Base-by-base conservation (phyloP, 441 rosid species). In the Erysimum cheiri region DNA sequence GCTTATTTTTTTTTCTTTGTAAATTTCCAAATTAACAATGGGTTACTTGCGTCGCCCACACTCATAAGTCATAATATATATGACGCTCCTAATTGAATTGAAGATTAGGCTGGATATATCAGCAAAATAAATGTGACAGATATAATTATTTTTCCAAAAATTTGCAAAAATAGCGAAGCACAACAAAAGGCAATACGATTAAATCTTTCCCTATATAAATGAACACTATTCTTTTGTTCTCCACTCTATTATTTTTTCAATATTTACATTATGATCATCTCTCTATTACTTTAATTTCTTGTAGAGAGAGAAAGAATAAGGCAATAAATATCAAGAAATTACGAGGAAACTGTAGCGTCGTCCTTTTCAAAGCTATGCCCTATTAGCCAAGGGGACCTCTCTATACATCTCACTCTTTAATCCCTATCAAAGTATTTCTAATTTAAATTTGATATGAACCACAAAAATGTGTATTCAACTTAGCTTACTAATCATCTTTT, bases 351-450 rank as follows among this genome's bases (percentile, higher is more conserved):
- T 35, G 17, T n/a, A 46, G 64, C 73, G 44, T 74, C 65, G 78
- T 74, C 73, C 73, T 74, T 74, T 68, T 68, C 64, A 54, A 74
- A 28, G 78, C 73, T 67, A 67, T 74, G 73, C 78, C 73, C 69
- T 74, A 61, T 60, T 67, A 61, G 64, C 64, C 31, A 44, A 55
- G 73, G 78, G 78, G 78, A 68, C 78, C 78, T 74, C 73, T 68
- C 78, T 60, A 32, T 13, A 5, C 31, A 59, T 43, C 47, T 31
- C 48, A 58, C 72, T 59, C 63, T 67, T 60, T 57, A 15, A 35
- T 73, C 49, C 37, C 46, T 50, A 58, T 41, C 61, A 58, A 58
- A 19, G 14, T 40, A 31, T 35, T 67, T 60, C 13, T 60, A 13
- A 41, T 7, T 0, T 60, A 17, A 33, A 33, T 26, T 46, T 8